Evolutionary conservation across 2,329 filamentous ascomycete genomes (phyloP), one percentile per base, ranked within the genome.

Genomic region (Hypoxylon sp.): DNA sequence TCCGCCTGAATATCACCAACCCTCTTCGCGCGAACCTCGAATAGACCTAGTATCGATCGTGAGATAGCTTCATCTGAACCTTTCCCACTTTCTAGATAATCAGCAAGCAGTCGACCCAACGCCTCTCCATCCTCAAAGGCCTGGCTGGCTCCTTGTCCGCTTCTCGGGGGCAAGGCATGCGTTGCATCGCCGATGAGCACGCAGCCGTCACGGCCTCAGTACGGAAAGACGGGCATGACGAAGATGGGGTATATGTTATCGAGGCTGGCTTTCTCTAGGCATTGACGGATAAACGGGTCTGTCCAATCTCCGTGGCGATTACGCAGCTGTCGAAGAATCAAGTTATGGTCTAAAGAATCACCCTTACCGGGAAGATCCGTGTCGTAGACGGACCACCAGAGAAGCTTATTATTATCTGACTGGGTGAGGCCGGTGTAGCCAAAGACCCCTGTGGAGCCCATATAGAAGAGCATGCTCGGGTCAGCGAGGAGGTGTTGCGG

Each of bases 71-170:
- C 52, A 6, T 41, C 32, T 2, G 15, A 6, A 29, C 21, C 16
- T 11, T 44, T 8, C 7, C 23, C 42, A 26, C 36, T 48, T 21
- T 45, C 36, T 26, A 42, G 35, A 17, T 42, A 46, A 11, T 31
- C 26, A 1, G 41, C 47, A n/a, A 77, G 62, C 1, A 80, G 65
- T 16, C 78, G 51, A 0, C 71, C 67, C 7, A 82, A 67, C 0
- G 74, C 70, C 52, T 78, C 73, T 0, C 71, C 73, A 63, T 83
- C 80, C 61, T 83, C 80, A n/a, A 84, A 63, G 0, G 77, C 79
- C 60, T 82, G 79, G 5, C 73, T 76, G 1, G 75, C 74, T 0
- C 80, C 81, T 63, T 83, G 80, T 1, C 79, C 80, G 0, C 73
- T 75, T 1, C 72, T 76, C 2, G 80, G 73, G 2, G 78, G 75